Conservation (phyloP, 257 asterid genomes). For the Gynochthodes officinalis region DNA sequence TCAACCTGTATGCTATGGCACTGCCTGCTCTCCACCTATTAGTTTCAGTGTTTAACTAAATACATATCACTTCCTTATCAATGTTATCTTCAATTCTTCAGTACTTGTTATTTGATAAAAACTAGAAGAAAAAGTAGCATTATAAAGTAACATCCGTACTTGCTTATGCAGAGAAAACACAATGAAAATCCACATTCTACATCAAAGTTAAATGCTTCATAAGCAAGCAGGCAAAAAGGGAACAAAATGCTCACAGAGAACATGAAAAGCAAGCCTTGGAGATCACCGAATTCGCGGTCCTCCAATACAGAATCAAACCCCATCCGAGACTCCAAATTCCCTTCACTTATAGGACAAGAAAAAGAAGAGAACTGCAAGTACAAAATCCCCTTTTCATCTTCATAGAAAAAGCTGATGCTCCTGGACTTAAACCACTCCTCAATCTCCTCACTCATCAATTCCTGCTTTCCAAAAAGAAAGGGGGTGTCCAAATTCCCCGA, state of each 20-base stretch:
- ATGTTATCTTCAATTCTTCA: not conserved
- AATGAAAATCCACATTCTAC: not conserved
- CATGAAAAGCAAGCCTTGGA: slow-evolving; percentile 87
- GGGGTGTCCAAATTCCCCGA: slow-evolving; percentile 61
- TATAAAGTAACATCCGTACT: not conserved
- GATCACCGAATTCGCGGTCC: slow-evolving; percentile 68
- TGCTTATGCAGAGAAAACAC: not conserved
- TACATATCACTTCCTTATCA: not conserved
- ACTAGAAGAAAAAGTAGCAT: not conserved
- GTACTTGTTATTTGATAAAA: not conserved
- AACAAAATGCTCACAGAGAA: slow-evolving; percentile 63
- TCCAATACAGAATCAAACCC: slow-evolving; percentile 53
- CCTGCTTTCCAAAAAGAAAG: slow-evolving; percentile 40
- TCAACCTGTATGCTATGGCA: no score
- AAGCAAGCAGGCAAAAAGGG: not conserved
- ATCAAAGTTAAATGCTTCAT: not conserved
- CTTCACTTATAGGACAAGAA: slow-evolving; percentile 35
- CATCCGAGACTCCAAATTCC: slow-evolving; percentile 22
- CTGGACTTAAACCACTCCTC: slow-evolving; percentile 59
- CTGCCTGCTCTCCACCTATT: not conserved
- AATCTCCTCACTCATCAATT: slow-evolving; percentile 38
- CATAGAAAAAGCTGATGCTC: slow-evolving; percentile 63
- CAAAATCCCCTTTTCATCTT: slow-evolving; percentile 66
- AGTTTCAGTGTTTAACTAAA: not conserved
- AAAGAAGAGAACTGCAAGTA: slow-evolving; percentile 59